These are phyloP conservation scores for Geoglossum cookeanum DNA, from an alignment of 2,329 filamentous ascomycete species.

Conservation along the genomic window DNA sequence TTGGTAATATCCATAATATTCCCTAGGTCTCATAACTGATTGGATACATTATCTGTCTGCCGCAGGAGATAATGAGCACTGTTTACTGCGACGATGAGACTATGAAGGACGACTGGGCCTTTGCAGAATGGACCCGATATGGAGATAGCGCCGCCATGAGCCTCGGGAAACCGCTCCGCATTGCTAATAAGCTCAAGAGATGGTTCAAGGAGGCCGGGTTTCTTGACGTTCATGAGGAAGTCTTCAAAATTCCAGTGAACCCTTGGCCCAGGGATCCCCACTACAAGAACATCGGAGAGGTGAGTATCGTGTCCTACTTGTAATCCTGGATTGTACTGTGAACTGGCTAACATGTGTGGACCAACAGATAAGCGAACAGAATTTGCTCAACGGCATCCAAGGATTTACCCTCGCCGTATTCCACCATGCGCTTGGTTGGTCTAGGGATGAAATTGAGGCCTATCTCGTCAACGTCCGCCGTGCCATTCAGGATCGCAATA, in stretches of 20 bases:
- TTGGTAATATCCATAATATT: slow-evolving; percentile 5
- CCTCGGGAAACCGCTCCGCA: slow-evolving; percentile 2
- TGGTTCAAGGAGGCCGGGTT: slow-evolving; percentile 10
- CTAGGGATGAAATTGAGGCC: slow-evolving; percentile 24
- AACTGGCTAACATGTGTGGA: background rate
- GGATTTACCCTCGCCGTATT: slow-evolving; percentile 26
- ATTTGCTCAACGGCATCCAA: slow-evolving; percentile 22
- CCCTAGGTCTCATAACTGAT: slow-evolving; percentile 5
- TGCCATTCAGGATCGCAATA: slow-evolving; percentile 19
- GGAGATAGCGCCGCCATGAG: slow-evolving; percentile 14
- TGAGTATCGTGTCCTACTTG: slow-evolving; percentile 16
- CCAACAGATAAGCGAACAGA: slow-evolving; percentile 3
- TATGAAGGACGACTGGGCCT: slow-evolving; percentile 27
- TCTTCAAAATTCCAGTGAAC: slow-evolving; percentile 13
- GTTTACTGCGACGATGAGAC: slow-evolving; percentile 34
- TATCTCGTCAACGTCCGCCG: slow-evolving; percentile 25
- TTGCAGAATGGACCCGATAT: slow-evolving; percentile 28
- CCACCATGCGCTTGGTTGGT: slow-evolving; percentile 24
- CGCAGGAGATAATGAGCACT: slow-evolving; percentile 21
- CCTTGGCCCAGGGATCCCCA: slow-evolving; percentile 19
- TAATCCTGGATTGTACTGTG: background rate
- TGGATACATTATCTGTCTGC: too few relatives aligned
- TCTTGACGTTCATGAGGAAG: slow-evolving; percentile 8
- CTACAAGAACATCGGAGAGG: slow-evolving; percentile 27
- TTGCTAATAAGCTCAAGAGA: slow-evolving; percentile 7